Evolutionary conservation across 345 rosid species (phyloP), one percentile per base, ranked within the genome.

Genomic region (Syzygium grande): DNA sequence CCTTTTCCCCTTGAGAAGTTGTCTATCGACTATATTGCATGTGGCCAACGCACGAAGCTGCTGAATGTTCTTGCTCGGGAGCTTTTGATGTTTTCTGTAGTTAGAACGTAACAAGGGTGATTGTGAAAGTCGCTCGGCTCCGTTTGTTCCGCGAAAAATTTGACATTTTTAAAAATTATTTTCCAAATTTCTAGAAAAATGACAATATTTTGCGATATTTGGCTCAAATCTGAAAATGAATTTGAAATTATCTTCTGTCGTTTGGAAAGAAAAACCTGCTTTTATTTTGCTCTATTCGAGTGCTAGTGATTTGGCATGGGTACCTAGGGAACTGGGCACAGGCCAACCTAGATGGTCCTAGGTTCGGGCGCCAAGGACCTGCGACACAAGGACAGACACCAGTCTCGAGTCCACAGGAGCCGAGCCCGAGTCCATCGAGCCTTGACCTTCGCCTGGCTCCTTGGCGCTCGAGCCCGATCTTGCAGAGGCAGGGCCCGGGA

Each of bases 281-380:
- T n/a, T n/a, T n/a, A n/a, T n/a, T n/a, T n/a, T n/a, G n/a, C 21
- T 3, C 0, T 15, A 9, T 29, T 63, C 38, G 7, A 6, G 38
- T 30, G 7, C 77, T 29, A 3, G 41, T n/a, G 41, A 63, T 21
- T 63, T 0, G 2, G 73, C 2, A 2, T 6, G 0, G 2, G 17
- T 5, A 30, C 1, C 2, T 0, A 3, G 1, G 9, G 73, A 61
- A 6, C 2, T n/a, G 0, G 13, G 7, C 73, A 61, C 1, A 0
- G 14, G 19, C 34, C 0, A 6, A 19, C 16, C 73, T 61, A 1
- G 0, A 25, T 25, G 30, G 34, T 61, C 30, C 30, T 12, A 61
- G 68, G 34, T 16, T 29, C 17, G 0, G 3, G 68, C 0, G 2
- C 6, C 68, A 61, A 61, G 68, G 6, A 59, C 34, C 0, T 6